A percentile compares a stretch with the other conserved stretches of the same genome.
Evolutionary conservation across 305 asterid genomes (phyloP).

Genomic region (Plantago coronopus): DNA sequence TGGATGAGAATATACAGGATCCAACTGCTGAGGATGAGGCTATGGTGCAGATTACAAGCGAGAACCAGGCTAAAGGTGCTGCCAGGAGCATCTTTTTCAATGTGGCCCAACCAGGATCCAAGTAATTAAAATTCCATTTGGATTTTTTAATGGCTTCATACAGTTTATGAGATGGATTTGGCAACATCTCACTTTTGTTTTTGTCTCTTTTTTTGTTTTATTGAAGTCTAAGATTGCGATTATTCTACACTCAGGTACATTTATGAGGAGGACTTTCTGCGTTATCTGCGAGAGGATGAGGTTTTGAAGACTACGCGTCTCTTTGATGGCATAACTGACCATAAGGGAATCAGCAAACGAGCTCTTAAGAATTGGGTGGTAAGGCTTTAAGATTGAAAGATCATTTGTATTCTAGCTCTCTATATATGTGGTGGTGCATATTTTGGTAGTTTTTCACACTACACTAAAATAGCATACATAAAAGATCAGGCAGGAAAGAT

Average conservation of each 20-base stretch:
- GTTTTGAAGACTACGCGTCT: slow-evolving; percentile 36
- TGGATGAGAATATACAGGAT: slow-evolving; percentile 13
- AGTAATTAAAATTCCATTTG: slow-evolving; percentile 16
- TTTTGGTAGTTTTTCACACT: too few species aligned
- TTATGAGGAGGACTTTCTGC: slow-evolving; percentile 36
- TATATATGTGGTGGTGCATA: too few species aligned
- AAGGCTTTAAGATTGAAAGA: background rate
- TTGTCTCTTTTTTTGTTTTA: background rate
- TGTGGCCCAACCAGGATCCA: slow-evolving; percentile 23
- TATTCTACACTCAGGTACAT: slow-evolving; percentile 22
- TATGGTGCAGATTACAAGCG: slow-evolving; percentile 20
- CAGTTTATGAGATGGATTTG: too few species aligned
- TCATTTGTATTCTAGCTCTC: too few species aligned
- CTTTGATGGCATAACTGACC: slow-evolving; percentile 23
- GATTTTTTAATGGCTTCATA: background rate
- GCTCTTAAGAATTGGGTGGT: slow-evolving; percentile 28
- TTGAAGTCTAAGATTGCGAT: background rate
- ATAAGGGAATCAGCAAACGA: slow-evolving; percentile 24
- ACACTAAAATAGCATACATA: too few species aligned
- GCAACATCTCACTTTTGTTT: slow-evolving; percentile 6
- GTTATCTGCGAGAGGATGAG: slow-evolving; percentile 47
- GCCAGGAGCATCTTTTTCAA: slow-evolving; percentile 30
- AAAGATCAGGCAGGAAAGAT: too few species aligned
- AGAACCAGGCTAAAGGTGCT: slow-evolving; percentile 31
- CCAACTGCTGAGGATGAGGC: slow-evolving; percentile 18